Evolutionary conservation across 805 yeast genomes (phyloP).

Genomic region (Candida adriatica): DNA sequence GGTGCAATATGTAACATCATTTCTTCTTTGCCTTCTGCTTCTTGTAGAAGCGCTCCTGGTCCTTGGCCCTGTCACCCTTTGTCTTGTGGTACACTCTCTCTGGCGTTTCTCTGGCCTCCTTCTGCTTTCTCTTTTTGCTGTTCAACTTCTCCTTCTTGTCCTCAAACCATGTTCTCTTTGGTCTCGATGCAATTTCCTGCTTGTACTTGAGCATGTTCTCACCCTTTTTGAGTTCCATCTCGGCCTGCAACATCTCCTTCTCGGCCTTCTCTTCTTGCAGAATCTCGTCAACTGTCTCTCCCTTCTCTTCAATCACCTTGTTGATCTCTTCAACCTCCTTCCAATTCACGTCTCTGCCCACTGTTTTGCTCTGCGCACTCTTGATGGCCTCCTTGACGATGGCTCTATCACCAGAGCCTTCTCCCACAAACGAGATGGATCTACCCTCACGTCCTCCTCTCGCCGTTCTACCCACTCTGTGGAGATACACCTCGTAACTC

Average conservation of each 20-base stretch:
- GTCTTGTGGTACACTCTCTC: conserved; percentile 73
- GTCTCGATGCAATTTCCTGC: conserved; percentile 80
- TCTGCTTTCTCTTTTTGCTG: conserved; percentile 65
- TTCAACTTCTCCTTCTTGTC: conserved; percentile 44
- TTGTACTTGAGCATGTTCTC: conserved; percentile 75
- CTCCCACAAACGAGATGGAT: conserved; percentile 92
- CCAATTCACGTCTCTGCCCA: conserved; percentile 95
- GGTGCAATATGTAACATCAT: too few relatives aligned
- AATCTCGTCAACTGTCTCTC: conserved; percentile 63
- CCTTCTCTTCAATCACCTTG: conserved; percentile 52
- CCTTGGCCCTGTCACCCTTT: conserved; percentile 54
- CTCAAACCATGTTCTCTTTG: conserved; percentile 97
- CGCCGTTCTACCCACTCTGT: conserved; percentile 98
- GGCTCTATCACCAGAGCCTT: conserved; percentile 73
- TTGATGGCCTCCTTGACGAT: conserved; percentile 90
- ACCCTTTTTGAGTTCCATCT: conserved; percentile 83
- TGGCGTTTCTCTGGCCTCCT: conserved; percentile 52
- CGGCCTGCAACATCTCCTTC: conserved; percentile 81
- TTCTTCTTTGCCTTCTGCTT: conserved; percentile 19
- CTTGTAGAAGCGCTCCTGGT: conserved; percentile 34
- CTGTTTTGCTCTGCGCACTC: conserved; percentile 57
- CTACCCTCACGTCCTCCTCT: conserved; percentile 97
- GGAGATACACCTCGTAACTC: conserved; percentile 83
- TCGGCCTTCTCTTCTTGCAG: conserved; percentile 83
- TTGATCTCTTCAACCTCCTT: conserved; percentile 64